Evolutionary conservation across 371 early-diverging fungal species (phyloP).

Genomic region (Mucor velutinosus): DNA sequence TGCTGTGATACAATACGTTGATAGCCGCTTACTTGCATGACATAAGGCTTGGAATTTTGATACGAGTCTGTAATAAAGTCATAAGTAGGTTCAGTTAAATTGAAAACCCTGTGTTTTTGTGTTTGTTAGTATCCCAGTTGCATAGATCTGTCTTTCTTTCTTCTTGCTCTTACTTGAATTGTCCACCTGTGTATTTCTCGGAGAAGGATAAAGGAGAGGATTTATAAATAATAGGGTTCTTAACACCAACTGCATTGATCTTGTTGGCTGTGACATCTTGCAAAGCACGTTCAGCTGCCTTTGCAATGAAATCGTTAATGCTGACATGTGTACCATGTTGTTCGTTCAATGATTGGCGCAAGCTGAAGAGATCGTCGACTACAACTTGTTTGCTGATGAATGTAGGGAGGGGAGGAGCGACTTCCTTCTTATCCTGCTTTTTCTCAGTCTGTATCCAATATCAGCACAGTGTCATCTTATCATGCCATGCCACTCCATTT

Average conservation of each 20-base stretch:
- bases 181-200: conserved; percentile 36
- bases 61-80: conserved; percentile 53
- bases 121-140: background rate
- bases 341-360: conserved; percentile 71
- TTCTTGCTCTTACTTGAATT: conserved; percentile 38
- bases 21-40: conserved; percentile 29
- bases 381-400: conserved; percentile 72
- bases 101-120: conserved; percentile 35
- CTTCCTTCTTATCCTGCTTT: conserved; percentile 22
- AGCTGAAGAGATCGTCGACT: conserved; percentile 67
- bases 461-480: background rate
- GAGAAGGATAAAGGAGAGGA: conserved; percentile 17
- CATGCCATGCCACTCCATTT: background rate
- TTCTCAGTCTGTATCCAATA: conserved; percentile 28
- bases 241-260: conserved; percentile 31
- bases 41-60: conserved; percentile 40
- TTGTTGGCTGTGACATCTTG: conserved; percentile 60
- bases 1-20: conserved; percentile 11
- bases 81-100: conserved; percentile 45
- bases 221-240: conserved; percentile 22
- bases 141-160: background rate
- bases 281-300: conserved; percentile 79
- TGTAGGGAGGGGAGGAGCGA: conserved; percentile 30
- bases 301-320: conserved; percentile 86
- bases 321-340: conserved; percentile 68